Conservation (phyloP, 148 eudicot genomes). For the Camellia japonica region DNA sequence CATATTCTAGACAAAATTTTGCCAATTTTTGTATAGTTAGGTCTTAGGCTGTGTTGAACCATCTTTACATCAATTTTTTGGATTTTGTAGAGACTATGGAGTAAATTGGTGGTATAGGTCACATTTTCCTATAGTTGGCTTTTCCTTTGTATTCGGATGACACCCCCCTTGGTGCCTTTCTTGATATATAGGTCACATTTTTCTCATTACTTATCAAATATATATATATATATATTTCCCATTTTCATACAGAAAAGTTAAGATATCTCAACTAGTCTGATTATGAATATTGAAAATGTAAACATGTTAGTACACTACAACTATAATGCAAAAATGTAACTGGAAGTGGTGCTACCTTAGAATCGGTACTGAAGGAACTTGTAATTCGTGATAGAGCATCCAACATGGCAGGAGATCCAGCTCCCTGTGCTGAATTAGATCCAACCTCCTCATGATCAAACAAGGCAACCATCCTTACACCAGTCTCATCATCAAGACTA, state of each 20-base stretch:
- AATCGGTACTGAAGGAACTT: slow-evolving; percentile 53
- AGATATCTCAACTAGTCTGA: slow-evolving; percentile 10
- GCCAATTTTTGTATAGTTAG: not conserved
- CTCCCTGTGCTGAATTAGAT: slow-evolving; percentile 97
- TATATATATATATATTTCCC: too few relatives aligned
- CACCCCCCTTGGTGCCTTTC: too few relatives aligned
- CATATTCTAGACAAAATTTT: not conserved
- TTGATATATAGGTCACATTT: too few relatives aligned
- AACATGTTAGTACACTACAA: not conserved
- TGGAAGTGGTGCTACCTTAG: slow-evolving; percentile 38
- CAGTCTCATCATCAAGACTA: slow-evolving; percentile 80
- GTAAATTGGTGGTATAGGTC: too few relatives aligned
- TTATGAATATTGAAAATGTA: not conserved
- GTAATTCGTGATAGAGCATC: slow-evolving; percentile 92
- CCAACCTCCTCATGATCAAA: slow-evolving; percentile 99
- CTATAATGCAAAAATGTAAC: not conserved
- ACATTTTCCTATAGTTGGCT: too few relatives aligned
- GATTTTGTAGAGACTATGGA: too few relatives aligned
- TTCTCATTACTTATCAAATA: too few relatives aligned
- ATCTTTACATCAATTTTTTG: too few relatives aligned
- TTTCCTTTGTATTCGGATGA: too few relatives aligned
- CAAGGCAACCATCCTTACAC: slow-evolving; percentile 87
- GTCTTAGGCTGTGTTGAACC: too few relatives aligned
- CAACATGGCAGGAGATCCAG: slow-evolving; percentile 88
- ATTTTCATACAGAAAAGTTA: not conserved